Evolutionary conservation across 805 yeast genomes (phyloP).

Genomic region (Sugiyamaella americana): DNA sequence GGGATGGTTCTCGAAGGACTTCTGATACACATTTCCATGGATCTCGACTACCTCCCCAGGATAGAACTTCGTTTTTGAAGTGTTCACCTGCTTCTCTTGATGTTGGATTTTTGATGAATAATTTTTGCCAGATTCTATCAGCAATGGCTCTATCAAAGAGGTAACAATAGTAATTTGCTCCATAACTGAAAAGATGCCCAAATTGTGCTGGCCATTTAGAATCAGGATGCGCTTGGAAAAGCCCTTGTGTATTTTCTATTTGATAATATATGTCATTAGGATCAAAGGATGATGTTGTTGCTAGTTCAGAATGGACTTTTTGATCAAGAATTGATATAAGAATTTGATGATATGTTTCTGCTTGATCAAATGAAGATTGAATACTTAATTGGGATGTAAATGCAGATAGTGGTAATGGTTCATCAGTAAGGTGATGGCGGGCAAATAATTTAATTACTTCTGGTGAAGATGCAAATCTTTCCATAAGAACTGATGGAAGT

Average conservation of each 20-base stretch:
- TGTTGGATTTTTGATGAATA: slow-evolving; percentile 68
- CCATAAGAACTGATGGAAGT: slow-evolving; percentile 94
- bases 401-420: slow-evolving; percentile 46
- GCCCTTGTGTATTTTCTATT: slow-evolving; percentile 51
- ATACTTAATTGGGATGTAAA: slow-evolving; percentile 48
- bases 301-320: slow-evolving; percentile 49
- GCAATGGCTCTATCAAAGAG: slow-evolving; percentile 91
- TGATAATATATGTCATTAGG: slow-evolving; percentile 59
- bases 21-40: slow-evolving; percentile 85
- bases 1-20: slow-evolving; percentile 57
- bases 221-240: slow-evolving; percentile 53
- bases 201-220: slow-evolving; percentile 92
- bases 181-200: slow-evolving; percentile 89
- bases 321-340: slow-evolving; percentile 90
- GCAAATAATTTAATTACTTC: slow-evolving; percentile 71
- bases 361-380: slow-evolving; percentile 48
- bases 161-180: slow-evolving; percentile 90
- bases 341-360: slow-evolving; percentile 80
- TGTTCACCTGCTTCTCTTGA: slow-evolving; percentile 67
- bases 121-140: slow-evolving; percentile 67
- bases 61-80: slow-evolving; percentile 61
- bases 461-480: slow-evolving; percentile 78
- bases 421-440: slow-evolving; percentile 60
- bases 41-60: slow-evolving; percentile 91
- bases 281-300: slow-evolving; percentile 36